Conservation (phyloP, 148 eudicot genomes). For the Rhododendron ferrugineum region DNA sequence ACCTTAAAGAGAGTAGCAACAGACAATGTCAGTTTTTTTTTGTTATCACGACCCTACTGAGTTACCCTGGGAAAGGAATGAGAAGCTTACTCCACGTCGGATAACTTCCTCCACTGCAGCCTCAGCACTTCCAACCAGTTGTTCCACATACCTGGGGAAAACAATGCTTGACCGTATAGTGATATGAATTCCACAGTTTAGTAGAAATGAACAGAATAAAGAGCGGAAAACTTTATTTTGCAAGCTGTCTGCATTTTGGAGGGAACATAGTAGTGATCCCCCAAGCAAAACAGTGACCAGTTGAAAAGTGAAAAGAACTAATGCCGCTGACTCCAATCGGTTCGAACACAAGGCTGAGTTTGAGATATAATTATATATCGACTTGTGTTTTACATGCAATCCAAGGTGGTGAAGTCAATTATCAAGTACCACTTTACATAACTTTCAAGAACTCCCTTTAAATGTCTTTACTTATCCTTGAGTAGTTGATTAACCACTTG, state of each 20-base stretch:
- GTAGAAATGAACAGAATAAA: not conserved
- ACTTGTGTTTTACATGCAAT: not conserved
- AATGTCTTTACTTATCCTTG: not conserved
- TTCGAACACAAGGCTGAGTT: not conserved
- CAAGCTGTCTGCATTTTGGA: not conserved
- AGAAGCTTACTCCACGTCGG: slow-evolving; percentile 65
- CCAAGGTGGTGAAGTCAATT: not conserved
- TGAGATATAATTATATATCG: not conserved
- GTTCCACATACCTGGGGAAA: slow-evolving; percentile 75
- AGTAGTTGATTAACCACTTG: not conserved
- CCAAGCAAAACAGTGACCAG: not conserved
- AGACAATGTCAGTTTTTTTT: not conserved
- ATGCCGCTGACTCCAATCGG: not conserved
- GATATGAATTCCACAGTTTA: not conserved
- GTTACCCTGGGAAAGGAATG: not conserved
- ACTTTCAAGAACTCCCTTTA: not conserved
- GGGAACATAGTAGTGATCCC: not conserved
- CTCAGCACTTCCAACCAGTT: slow-evolving; percentile 90
- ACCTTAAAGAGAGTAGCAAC: slow-evolving; percentile 42
- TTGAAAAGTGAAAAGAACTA: not conserved
- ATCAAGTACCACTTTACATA: not conserved
- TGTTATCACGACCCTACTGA: not conserved
- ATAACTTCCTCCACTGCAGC: slow-evolving; percentile 93
- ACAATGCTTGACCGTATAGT: not conserved
- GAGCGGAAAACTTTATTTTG: not conserved